Conservation (phyloP, 345 rosid species). For the Syzygium aromaticum region DNA sequence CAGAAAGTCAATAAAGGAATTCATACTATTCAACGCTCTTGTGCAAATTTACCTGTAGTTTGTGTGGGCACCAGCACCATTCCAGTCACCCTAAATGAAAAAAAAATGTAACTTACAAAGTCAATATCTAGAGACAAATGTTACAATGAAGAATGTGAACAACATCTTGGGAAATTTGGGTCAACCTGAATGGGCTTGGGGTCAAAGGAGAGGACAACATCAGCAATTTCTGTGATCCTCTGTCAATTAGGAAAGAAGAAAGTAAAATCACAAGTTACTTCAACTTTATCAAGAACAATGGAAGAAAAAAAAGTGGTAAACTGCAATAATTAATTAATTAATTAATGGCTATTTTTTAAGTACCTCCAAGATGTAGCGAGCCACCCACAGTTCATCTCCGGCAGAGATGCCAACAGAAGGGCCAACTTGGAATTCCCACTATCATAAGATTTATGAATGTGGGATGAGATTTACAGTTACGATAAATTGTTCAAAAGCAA, state of each 20-base stretch:
- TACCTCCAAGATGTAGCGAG: constrained; percentile 32
- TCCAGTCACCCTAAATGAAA: constrained; percentile 25
- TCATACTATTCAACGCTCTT: neutral
- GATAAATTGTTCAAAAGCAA: neutral
- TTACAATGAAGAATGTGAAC: neutral
- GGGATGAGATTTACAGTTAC: neutral
- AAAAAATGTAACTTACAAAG: neutral
- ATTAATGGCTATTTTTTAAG: neutral
- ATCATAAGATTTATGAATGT: neutral
- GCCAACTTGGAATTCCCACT: constrained; percentile 43
- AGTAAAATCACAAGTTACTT: neutral
- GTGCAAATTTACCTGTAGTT: constrained; percentile 18
- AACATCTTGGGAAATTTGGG: neutral
- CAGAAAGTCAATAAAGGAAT: neutral
- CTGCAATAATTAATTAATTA: neutral
- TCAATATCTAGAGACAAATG: neutral
- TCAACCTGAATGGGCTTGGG: constrained; percentile 29
- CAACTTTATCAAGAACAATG: neutral
- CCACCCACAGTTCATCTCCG: constrained; percentile 29
- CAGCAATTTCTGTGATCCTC: constrained; percentile 35
- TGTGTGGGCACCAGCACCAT: constrained; percentile 34
- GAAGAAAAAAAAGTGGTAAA: neutral
- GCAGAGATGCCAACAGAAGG: constrained; percentile 23
- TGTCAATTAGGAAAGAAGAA: neutral
- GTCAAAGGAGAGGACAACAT: constrained; percentile 26